phyloP scores from a whole-genome alignment of 2,329 filamentous ascomycete genomes.

The Plenodomus lindquistii region DNA sequence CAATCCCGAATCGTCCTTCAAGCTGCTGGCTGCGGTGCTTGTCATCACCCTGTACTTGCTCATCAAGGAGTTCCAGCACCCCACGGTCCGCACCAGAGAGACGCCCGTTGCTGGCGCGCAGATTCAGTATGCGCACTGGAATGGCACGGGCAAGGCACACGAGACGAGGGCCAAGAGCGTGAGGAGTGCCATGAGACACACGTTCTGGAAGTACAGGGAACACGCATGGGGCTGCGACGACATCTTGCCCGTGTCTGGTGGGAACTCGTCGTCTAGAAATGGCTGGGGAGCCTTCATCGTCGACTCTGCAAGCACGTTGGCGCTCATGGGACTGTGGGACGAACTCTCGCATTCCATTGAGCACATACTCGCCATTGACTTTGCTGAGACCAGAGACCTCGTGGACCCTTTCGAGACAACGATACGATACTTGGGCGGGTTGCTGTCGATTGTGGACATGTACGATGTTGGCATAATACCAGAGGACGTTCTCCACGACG shows the following conservation, averaged over 20 bases:
- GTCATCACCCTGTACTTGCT: conserved; percentile 48
- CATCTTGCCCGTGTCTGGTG: conserved; percentile 45
- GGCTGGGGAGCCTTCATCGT: conserved; percentile 51
- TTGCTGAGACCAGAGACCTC: conserved; percentile 36
- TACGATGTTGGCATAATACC: conserved; percentile 48
- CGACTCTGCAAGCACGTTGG: conserved; percentile 46
- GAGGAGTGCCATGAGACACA: conserved; percentile 46
- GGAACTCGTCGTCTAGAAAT: conserved; percentile 40
- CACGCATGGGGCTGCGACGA: conserved; percentile 48
- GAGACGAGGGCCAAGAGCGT: conserved; percentile 38
- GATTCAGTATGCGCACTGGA: conserved; percentile 42
- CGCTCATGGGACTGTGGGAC: conserved; percentile 49
- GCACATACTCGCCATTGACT: conserved; percentile 46
- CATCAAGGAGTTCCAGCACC: conserved; percentile 42
- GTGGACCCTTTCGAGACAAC: conserved; percentile 51
- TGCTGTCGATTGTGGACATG: conserved; percentile 47
- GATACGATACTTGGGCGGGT: conserved; percentile 46
- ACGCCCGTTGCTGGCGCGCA: conserved; percentile 23
- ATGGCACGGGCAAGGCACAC: conserved; percentile 42
- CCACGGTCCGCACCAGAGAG: conserved; percentile 25
- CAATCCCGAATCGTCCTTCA: conserved; percentile 48
- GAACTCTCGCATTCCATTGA: conserved; percentile 46
- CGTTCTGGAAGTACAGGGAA: conserved; percentile 46
- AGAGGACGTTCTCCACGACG: conserved; percentile 31
- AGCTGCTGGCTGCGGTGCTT: conserved; percentile 45